Conservation (phyloP, 495 filamentous ascomycete genomes). For the Tuber microsphaerosporum region DNA sequence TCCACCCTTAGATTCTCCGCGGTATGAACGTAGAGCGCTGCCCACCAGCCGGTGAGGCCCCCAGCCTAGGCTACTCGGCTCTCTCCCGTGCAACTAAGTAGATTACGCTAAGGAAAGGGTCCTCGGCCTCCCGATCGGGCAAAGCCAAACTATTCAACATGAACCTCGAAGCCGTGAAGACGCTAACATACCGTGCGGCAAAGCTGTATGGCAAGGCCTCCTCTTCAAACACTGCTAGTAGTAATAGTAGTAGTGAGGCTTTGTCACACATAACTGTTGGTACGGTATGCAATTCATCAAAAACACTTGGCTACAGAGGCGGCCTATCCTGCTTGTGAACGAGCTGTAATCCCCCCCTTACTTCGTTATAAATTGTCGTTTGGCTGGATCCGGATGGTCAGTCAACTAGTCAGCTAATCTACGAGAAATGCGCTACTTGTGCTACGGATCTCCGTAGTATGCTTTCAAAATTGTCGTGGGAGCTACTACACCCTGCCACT, state of each 20-base stretch:
- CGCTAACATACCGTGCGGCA: slow-evolving; percentile 71
- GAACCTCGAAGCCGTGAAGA: slow-evolving; percentile 69
- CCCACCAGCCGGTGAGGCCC: slow-evolving; percentile 65
- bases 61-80: slow-evolving; percentile 69
- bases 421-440: neutral
- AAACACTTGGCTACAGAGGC: slow-evolving; percentile 75
- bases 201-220: slow-evolving; percentile 56
- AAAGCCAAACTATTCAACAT: slow-evolving; percentile 69
- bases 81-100: slow-evolving; percentile 59
- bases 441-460: neutral
- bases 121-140: slow-evolving; percentile 63
- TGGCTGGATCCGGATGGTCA: neutral
- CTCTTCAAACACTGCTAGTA: neutral
- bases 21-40: slow-evolving; percentile 81
- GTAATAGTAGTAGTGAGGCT: no score
- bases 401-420: neutral
- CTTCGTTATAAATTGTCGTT: neutral
- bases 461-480: neutral
- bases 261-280: slow-evolving; percentile 21
- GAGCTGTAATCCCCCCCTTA: slow-evolving; percentile 46
- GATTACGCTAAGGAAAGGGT: slow-evolving; percentile 59
- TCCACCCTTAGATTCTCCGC: slow-evolving; percentile 53
- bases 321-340: slow-evolving; percentile 68
- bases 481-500: neutral
- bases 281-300: slow-evolving; percentile 55